Conservation (phyloP, 2,329 filamentous ascomycete species). For the Helicocarpus griseus region DNA sequence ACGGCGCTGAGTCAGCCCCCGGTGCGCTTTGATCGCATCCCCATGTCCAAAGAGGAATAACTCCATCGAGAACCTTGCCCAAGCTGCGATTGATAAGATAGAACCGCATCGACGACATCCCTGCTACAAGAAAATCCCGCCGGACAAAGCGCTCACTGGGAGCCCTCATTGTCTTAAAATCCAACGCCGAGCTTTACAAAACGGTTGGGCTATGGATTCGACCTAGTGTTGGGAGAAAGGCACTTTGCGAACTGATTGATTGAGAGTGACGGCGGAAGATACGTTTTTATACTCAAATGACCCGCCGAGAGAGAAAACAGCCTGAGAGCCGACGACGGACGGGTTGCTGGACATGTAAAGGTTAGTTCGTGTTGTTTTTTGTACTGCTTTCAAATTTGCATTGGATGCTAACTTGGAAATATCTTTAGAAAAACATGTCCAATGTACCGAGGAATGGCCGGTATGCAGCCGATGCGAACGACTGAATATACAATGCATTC, state of each 20-base stretch:
- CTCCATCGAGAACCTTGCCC: background rate
- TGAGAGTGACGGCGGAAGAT: background rate
- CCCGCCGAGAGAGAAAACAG: constrained; percentile 9
- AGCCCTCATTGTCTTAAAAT: no score
- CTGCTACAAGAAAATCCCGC: no score
- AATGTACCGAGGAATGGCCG: constrained; percentile 23
- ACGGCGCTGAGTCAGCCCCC: background rate
- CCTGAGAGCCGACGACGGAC: constrained; percentile 17
- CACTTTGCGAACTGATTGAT: no score
- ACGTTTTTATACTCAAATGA: constrained; percentile 4
- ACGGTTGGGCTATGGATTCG: no score
- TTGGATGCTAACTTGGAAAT: background rate
- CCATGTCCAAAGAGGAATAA: constrained; percentile 1
- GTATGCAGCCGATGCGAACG: constrained; percentile 20
- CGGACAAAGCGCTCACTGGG: no score
- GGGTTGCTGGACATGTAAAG: constrained; percentile 21
- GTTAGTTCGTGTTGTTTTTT: constrained; percentile 6
- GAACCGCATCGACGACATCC: background rate
- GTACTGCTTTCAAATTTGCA: background rate
- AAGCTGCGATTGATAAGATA: background rate
- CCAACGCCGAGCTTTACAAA: no score
- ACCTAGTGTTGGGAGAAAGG: no score
- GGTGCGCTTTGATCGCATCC: background rate
- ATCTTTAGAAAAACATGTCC: constrained; percentile 19
- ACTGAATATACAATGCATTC: constrained; percentile 17